phyloP scores from a whole-genome alignment of 2,329 filamentous ascomycete species.

The Colletotrichum nymphaeae region DNA sequence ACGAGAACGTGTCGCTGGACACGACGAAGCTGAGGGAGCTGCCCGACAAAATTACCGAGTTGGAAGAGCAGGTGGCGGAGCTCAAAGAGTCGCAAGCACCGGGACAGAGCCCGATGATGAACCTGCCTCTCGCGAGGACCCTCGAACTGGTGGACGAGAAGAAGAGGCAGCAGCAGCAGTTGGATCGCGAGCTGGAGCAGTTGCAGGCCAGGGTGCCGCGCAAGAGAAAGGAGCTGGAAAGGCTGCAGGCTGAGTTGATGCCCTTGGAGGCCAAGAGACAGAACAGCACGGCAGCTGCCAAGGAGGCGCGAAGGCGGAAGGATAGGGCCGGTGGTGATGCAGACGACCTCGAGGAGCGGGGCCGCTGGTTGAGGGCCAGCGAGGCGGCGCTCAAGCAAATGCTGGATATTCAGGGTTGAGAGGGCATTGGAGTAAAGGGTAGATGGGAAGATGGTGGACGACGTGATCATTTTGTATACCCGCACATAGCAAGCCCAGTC shows the following conservation, averaged over 20 bases:
- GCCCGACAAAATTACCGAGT: constrained; percentile 58
- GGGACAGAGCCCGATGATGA: constrained; percentile 56
- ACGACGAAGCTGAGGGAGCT: constrained; percentile 61
- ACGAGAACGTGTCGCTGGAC: constrained; percentile 62
- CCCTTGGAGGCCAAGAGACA: constrained; percentile 75
- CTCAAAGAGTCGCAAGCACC: constrained; percentile 55
- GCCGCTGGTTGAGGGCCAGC: constrained; percentile 79
- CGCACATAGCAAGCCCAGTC: background rate
- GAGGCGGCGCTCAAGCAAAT: constrained; percentile 72
- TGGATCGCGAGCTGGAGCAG: constrained; percentile 73
- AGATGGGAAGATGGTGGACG: background rate
- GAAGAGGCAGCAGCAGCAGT: constrained; percentile 63
- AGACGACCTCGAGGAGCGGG: constrained; percentile 81
- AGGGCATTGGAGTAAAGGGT: background rate
- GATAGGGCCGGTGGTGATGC: constrained; percentile 74
- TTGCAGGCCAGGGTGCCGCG: constrained; percentile 71
- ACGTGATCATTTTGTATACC: constrained; percentile 24
- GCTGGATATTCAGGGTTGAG: constrained; percentile 64
- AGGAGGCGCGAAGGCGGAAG: constrained; percentile 75
- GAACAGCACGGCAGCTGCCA: constrained; percentile 74
- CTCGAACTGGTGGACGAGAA: constrained; percentile 62
- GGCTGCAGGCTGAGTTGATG: constrained; percentile 74
- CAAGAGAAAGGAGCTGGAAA: constrained; percentile 75
- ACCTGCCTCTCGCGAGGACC: constrained; percentile 69
- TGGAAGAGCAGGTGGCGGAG: constrained; percentile 60